Percentiles rank a stretch among this genome's conserved stretches.
These are phyloP conservation scores for Primulina eburnea DNA, from an alignment of 257 asterid species.

Conservation along the genomic window DNA sequence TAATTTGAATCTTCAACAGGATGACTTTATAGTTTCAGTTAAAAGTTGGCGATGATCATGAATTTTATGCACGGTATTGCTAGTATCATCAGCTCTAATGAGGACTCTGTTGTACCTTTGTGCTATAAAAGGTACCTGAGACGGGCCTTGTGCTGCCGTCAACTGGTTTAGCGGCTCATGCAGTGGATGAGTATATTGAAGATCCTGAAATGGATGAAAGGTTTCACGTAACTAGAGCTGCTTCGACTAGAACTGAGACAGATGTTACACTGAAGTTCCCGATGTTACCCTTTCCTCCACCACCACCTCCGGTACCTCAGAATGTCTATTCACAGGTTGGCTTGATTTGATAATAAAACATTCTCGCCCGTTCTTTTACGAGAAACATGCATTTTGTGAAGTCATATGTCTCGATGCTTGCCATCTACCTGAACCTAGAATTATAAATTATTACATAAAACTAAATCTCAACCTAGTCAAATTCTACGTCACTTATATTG, in stretches of 20 bases:
- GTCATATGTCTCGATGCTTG: not conserved
- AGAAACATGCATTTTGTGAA: not conserved
- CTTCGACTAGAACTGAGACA: slow-evolving; percentile 28
- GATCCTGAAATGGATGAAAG: slow-evolving; percentile 54
- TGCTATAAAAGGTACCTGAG: slow-evolving; percentile 36
- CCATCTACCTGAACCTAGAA: not conserved
- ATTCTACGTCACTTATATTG: not conserved
- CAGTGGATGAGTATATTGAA: slow-evolving; percentile 66
- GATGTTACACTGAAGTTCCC: slow-evolving; percentile 32
- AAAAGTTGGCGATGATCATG: not conserved
- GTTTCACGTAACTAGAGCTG: slow-evolving; percentile 31
- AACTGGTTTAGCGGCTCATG: slow-evolving; percentile 86
- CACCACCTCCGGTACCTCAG: slow-evolving; percentile 56
- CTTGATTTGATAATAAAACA: not conserved
- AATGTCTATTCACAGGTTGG: slow-evolving; percentile 59
- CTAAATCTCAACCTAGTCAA: not conserved
- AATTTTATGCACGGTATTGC: not conserved
- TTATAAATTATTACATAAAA: too few species aligned
- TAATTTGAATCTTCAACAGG: not conserved
- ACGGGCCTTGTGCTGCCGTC: slow-evolving; percentile 46
- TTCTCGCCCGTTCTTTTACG: not conserved
- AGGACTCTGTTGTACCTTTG: not conserved
- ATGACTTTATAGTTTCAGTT: not conserved
- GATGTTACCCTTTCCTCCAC: slow-evolving; percentile 46
- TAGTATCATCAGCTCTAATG: not conserved